Percentiles rank a stretch among this genome's conserved stretches.
phyloP scores from a whole-genome alignment of 1,284 basidiomycete genomes.

The Cutaneotrichosporon dermatis region DNA sequence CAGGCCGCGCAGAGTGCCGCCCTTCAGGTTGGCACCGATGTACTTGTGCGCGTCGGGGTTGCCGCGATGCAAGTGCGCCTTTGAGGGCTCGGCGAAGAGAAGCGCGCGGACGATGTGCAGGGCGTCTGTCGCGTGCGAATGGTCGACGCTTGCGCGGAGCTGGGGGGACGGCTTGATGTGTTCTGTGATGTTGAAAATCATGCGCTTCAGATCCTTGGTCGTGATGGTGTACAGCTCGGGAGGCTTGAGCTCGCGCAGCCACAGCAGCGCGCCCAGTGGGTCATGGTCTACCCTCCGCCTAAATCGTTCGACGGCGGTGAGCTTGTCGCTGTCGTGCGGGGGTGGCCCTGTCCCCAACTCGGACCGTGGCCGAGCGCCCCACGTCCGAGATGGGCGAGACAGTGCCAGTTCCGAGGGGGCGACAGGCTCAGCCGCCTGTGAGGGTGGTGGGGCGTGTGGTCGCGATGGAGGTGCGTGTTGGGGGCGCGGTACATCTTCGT shows the following conservation, averaged over 20 bases:
- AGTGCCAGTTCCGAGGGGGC: not conserved
- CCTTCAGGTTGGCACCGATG: slow-evolving; percentile 7
- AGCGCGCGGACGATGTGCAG: slow-evolving; percentile 5
- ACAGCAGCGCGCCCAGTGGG: slow-evolving; percentile 11
- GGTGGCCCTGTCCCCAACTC: not conserved
- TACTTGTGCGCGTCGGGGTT: not conserved
- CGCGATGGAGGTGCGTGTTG: not conserved
- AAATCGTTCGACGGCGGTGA: slow-evolving; percentile 15
- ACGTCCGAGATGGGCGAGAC: not conserved
- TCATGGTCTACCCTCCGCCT: slow-evolving; percentile 7
- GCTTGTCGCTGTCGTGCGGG: not conserved
- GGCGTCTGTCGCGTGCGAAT: not conserved
- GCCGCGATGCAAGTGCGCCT: not conserved
- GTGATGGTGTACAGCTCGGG: slow-evolving; percentile 4
- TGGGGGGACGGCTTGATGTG: not conserved
- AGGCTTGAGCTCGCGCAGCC: not conserved
- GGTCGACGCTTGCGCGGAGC: not conserved
- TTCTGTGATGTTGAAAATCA: slow-evolving; percentile 10
- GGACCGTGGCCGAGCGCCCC: not conserved
- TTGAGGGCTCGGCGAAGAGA: slow-evolving; percentile 9
- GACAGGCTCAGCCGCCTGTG: not conserved
- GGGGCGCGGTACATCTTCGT: not conserved
- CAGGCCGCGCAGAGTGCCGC: slow-evolving; percentile 10
- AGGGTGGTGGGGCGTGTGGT: not conserved
- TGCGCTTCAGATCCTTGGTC: slow-evolving; percentile 9